Base-by-base conservation (phyloP, 495 filamentous ascomycete species). In the Penicillium cinerascens region DNA sequence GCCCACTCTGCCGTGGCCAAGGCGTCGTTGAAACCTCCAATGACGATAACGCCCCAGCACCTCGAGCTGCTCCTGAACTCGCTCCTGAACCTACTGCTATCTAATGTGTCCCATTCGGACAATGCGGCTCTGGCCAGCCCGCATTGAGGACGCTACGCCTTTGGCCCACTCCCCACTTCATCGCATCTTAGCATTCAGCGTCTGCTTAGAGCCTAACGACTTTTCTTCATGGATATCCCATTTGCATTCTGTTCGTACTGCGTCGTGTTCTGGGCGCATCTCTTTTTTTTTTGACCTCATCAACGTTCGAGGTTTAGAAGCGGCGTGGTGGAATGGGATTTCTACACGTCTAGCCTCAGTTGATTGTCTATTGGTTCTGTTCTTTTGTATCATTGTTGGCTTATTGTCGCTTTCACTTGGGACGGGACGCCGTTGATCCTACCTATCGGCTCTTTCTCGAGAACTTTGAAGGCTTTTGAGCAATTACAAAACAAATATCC, bases 1-100 rank as follows among this genome's bases (percentile, higher is more conserved):
- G 87, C 51, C 87, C 87, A 22, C 75, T 90, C 2, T 90, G 87
- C 62, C 74, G 87, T 56, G 83, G 84, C 23, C 82, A 87, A 64
- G 87, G 87, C 22, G 87, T 90, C 1, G 52, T 59, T 45, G 74
- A 77, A 55, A 67, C 68, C 1, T 51, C 68, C 6, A 63, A 35
- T 18, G 46, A 40, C 20, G 44, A 55, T 29, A 49, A 17, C 6
- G 17, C 54, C 42, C n/a, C 54, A 44, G 46, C 52, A 15, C 4
- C 57, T 42, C 51, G 54, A 37, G 23, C 60, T 49, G 58, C 54
- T 22, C 43, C 63, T 9, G 16, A 59, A 4, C 40, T 56, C 11
- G 57, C 56, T 25, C 40, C 61, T 42, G 65, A 55, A 41, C 55
- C 56, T 42, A 54, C 61, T 29, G 42, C 67, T 17, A 56, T 65